phyloP scores from a whole-genome alignment of 2,329 filamentous ascomycete species.

The Aspergillus fijiensis region DNA sequence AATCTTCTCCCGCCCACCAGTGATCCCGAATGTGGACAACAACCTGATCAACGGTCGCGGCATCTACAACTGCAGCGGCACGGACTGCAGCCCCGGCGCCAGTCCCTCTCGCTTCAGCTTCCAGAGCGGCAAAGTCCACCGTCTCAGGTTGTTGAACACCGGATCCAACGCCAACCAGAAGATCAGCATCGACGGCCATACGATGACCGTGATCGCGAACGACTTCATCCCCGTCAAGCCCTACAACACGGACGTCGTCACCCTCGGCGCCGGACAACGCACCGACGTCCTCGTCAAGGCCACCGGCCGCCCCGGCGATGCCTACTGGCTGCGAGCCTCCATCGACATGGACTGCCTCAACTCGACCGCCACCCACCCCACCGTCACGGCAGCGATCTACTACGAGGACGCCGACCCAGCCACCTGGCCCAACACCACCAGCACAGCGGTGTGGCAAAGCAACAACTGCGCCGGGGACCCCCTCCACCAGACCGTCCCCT shows the following conservation, averaged over 20 bases:
- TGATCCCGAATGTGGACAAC: not conserved
- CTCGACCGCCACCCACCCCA: not conserved
- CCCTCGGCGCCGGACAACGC: slow-evolving; percentile 59
- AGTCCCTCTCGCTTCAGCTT: not conserved
- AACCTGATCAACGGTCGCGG: not conserved
- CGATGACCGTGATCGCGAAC: slow-evolving; percentile 62
- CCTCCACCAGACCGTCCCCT: slow-evolving; percentile 23
- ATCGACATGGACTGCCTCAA: slow-evolving; percentile 8
- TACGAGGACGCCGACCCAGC: not conserved
- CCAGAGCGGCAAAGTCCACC: slow-evolving; percentile 22
- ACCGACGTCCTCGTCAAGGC: not conserved
- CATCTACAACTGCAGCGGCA: not conserved
- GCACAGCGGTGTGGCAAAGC: not conserved
- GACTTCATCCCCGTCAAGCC: slow-evolving; percentile 64
- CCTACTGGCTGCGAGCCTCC: not conserved
- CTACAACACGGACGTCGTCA: slow-evolving; percentile 62
- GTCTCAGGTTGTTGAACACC: slow-evolving; percentile 47
- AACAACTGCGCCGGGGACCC: slow-evolving; percentile 12
- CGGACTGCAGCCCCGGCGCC: not conserved
- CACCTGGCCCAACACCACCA: not conserved
- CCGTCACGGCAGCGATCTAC: not conserved
- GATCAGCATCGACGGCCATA: slow-evolving; percentile 57
- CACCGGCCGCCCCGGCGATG: not conserved
- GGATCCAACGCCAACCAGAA: slow-evolving; percentile 31
- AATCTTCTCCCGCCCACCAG: not conserved